Evolutionary conservation across 129 eudicot genomes (phyloP).

Genomic region (Arctium minus): DNA sequence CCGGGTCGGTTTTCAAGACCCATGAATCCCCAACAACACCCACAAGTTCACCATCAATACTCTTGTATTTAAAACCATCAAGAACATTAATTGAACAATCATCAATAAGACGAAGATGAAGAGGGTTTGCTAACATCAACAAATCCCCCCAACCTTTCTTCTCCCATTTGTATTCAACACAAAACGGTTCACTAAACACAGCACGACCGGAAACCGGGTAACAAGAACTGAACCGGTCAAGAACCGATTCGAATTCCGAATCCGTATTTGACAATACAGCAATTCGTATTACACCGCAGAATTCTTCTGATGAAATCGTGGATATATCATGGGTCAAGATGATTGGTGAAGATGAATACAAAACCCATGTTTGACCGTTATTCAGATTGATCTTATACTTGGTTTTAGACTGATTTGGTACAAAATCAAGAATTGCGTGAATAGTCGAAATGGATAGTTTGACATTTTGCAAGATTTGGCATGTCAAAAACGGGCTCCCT

Average conservation of each 20-base stretch:
- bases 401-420: conserved; percentile 43
- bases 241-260: conserved; percentile 35
- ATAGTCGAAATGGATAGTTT: conserved; percentile 54
- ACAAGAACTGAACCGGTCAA: conserved; percentile 79
- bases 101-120: conserved; percentile 57
- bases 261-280: conserved; percentile 44
- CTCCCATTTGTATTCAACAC: conserved; percentile 79
- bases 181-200: conserved; percentile 48
- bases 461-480: conserved; percentile 25
- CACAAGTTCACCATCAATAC: conserved; percentile 85
- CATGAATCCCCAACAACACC: conserved; percentile 90
- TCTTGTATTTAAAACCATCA: conserved; percentile 57
- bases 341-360: conserved; percentile 66
- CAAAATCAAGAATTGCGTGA: conserved; percentile 63
- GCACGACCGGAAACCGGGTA: conserved; percentile 76
- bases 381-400: conserved; percentile 50
- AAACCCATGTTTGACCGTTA: conserved; percentile 77
- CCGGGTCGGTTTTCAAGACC: conserved; percentile 67
- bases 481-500: conserved; percentile 85
- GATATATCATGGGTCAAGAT: conserved; percentile 43
- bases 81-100: conserved; percentile 39
- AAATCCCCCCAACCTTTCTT: conserved; percentile 76
- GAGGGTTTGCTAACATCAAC: conserved; percentile 81
- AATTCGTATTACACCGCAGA: conserved; percentile 65
- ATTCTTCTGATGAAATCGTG: conserved; percentile 38